phyloP scores from a whole-genome alignment of 1,284 basidiomycete genomes.

The Leccinum cinnamomeum region DNA sequence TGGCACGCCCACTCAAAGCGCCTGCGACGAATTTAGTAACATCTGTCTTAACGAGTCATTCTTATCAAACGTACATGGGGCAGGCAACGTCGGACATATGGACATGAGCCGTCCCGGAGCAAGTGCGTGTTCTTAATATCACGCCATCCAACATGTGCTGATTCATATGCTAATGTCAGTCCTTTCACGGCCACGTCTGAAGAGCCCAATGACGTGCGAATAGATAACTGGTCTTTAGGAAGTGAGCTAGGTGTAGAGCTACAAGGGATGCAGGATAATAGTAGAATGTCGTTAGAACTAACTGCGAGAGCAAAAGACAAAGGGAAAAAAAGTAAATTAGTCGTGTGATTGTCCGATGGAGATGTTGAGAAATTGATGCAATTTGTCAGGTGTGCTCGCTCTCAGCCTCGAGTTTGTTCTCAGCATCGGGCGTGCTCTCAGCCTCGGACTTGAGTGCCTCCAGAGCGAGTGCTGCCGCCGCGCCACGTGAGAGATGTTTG shows the following conservation, averaged over 20 bases:
- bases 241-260: slow-evolving; percentile 7
- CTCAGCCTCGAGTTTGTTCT: slow-evolving; percentile 8
- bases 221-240: slow-evolving; percentile 17
- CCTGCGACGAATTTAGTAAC: slow-evolving; percentile 19
- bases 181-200: slow-evolving; percentile 10
- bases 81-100: slow-evolving; percentile 12
- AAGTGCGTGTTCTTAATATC: slow-evolving; percentile 15
- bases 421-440: neutral
- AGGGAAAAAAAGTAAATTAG: slow-evolving; percentile 3
- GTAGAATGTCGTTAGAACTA: neutral
- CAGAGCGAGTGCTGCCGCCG: slow-evolving; percentile 53
- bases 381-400: slow-evolving; percentile 17
- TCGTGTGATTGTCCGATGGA: neutral
- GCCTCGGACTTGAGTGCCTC: slow-evolving; percentile 25
- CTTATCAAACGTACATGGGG: slow-evolving; percentile 8
- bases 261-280: slow-evolving; percentile 11
- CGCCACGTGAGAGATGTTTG: slow-evolving; percentile 54
- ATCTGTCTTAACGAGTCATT: slow-evolving; percentile 1
- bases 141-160: slow-evolving; percentile 1
- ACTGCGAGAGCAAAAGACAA: neutral
- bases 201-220: slow-evolving; percentile 9
- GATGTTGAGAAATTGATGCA: slow-evolving; percentile 3
- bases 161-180: slow-evolving; percentile 4
- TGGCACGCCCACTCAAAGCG: neutral
- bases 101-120: slow-evolving; percentile 13